Percentiles rank a stretch among this genome's conserved stretches.
These are phyloP conservation scores for Kandelia obovata DNA, from an alignment of 345 rosid genomes.

Conservation along the genomic window DNA sequence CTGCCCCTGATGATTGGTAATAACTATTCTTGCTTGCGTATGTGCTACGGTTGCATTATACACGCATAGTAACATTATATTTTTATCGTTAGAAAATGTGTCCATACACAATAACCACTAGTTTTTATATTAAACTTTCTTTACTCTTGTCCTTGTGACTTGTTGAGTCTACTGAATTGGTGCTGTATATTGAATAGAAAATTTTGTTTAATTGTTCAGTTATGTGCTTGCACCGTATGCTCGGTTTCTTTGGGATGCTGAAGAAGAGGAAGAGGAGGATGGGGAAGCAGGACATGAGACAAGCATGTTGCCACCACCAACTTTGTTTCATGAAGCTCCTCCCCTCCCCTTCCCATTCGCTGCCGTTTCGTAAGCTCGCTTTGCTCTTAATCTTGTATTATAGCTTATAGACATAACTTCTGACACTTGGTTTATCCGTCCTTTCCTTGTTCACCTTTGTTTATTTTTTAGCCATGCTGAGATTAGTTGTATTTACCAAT, in stretches of 20 bases:
- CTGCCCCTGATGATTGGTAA: conserved; percentile 83
- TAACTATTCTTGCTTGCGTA: conserved; percentile 7
- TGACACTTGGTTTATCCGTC: conserved; percentile 32
- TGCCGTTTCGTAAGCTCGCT: conserved; percentile 50
- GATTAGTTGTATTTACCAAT: not conserved
- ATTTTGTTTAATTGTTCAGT: conserved; percentile 31
- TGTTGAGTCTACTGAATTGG: not conserved
- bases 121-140: too few relatives aligned
- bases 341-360: conserved; percentile 36
- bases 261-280: conserved; percentile 51
- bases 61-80: not conserved
- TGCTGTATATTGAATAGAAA: not conserved
- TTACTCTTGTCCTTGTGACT: too few relatives aligned
- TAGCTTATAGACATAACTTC: conserved; percentile 30
- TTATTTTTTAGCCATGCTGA: not conserved
- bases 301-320: conserved; percentile 25
- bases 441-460: not conserved
- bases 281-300: conserved; percentile 17
- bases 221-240: conserved; percentile 86
- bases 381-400: conserved; percentile 7
- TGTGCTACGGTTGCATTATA: not conserved
- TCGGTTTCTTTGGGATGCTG: conserved; percentile 81
- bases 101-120: too few relatives aligned
- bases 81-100: not conserved
- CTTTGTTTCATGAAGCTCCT: conserved; percentile 38